Conservation (phyloP, 208 protist genomes). For the Wallacemonas sp. region DNA sequence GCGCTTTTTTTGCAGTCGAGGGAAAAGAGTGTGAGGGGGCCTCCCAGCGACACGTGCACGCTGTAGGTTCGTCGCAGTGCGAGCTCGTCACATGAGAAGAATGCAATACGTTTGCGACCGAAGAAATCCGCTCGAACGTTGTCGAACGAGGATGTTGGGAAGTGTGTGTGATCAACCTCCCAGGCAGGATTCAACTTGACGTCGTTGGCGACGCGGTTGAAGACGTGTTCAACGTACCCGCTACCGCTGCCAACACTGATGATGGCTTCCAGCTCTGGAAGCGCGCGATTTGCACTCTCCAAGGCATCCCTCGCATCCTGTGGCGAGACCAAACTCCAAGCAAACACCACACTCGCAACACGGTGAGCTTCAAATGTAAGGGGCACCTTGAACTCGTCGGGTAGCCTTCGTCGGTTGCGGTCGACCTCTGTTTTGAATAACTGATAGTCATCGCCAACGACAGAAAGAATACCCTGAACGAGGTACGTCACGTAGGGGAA, state of each 20-base stretch:
- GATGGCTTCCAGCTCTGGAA: constrained; percentile 58
- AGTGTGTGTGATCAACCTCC: constrained; percentile 26
- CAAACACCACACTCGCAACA: constrained; percentile 71
- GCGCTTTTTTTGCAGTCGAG: constrained; percentile 59
- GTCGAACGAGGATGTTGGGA: constrained; percentile 57
- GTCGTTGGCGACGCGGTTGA: constrained; percentile 81
- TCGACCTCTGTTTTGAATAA: constrained; percentile 80
- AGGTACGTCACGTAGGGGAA: constrained; percentile 82
- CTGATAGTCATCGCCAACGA: constrained; percentile 83
- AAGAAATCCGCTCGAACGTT: constrained; percentile 55
- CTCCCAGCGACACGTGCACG: constrained; percentile 76
- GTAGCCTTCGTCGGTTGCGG: constrained; percentile 50
- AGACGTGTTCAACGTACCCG: constrained; percentile 89
- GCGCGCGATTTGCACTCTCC: constrained; percentile 41
- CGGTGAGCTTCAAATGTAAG: constrained; percentile 84
- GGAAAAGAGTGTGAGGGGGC: constrained; percentile 74
- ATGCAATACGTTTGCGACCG: constrained; percentile 39
- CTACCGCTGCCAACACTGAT: constrained; percentile 79
- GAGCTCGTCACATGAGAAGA: constrained; percentile 87
- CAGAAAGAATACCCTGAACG: constrained; percentile 54
- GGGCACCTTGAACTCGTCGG: constrained; percentile 81
- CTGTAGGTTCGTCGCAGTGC: constrained; percentile 71
- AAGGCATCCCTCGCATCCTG: constrained; percentile 64
- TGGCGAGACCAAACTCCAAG: constrained; percentile 83
- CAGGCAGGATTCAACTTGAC: constrained; percentile 28